These are phyloP conservation scores for Tolypocladium tundrense DNA, from an alignment of 2,329 filamentous ascomycete species.

Conservation along the genomic window DNA sequence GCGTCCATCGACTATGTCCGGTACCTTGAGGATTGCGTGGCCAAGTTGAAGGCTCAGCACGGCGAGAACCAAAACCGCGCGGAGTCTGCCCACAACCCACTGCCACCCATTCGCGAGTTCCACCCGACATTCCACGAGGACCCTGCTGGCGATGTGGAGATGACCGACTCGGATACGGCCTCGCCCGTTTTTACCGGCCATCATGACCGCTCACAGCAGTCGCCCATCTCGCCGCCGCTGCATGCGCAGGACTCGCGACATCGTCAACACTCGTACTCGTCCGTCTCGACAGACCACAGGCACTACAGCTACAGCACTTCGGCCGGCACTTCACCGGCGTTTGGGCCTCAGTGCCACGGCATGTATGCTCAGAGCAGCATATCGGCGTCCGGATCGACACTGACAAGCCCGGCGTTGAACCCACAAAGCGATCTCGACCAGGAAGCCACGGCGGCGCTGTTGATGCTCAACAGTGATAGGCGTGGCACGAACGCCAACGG, in stretches of 20 bases:
- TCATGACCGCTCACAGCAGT: slow-evolving; percentile 25
- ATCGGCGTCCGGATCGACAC: slow-evolving; percentile 37
- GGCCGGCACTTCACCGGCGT: slow-evolving; percentile 45
- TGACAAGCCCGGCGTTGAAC: slow-evolving; percentile 48
- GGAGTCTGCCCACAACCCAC: slow-evolving; percentile 16
- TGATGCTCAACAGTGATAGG: slow-evolving; percentile 80
- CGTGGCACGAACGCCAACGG: slow-evolving; percentile 33
- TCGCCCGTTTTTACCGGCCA: slow-evolving; percentile 35
- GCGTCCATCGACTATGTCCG: slow-evolving; percentile 93
- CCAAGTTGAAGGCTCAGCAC: slow-evolving; percentile 59
- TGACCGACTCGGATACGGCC: slow-evolving; percentile 41
- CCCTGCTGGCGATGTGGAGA: slow-evolving; percentile 44
- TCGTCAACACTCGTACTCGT: slow-evolving; percentile 45
- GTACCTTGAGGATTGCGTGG: slow-evolving; percentile 83
- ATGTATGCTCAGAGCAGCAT: slow-evolving; percentile 29
- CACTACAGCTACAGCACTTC: slow-evolving; percentile 39
- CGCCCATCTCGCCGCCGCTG: slow-evolving; percentile 43
- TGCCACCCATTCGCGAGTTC: slow-evolving; percentile 28
- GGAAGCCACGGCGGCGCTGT: slow-evolving; percentile 72
- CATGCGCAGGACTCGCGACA: slow-evolving; percentile 30
- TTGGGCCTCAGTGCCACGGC: slow-evolving; percentile 36
- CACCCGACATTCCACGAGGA: slow-evolving; percentile 30
- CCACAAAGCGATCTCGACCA: slow-evolving; percentile 54
- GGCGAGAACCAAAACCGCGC: slow-evolving; percentile 19
- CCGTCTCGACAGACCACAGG: slow-evolving; percentile 38